Evolutionary conservation across 768 basidiomycete genomes (phyloP).

Genomic region (Tulasnella sp.): DNA sequence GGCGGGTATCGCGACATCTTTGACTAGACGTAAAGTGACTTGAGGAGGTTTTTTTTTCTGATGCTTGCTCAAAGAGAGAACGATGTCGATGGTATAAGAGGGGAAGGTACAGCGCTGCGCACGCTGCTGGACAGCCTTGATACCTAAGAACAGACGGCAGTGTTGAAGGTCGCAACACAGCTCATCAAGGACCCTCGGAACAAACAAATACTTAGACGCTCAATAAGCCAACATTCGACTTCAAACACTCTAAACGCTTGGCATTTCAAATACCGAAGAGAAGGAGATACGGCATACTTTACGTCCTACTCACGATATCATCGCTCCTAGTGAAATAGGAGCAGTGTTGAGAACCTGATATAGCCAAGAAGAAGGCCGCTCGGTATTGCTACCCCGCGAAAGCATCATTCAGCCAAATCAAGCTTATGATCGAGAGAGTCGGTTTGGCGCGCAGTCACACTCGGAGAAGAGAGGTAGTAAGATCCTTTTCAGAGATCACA

Average conservation of each 20-base stretch:
- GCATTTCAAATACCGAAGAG: background rate
- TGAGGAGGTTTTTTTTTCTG: background rate
- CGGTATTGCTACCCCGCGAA: background rate
- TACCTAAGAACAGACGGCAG: background rate
- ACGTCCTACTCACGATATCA: background rate
- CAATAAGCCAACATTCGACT: background rate
- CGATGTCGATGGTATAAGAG: background rate
- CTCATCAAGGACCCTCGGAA: background rate
- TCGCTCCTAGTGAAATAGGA: no score
- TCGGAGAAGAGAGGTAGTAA: background rate
- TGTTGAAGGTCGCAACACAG: conserved; percentile 8
- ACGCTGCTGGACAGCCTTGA: background rate
- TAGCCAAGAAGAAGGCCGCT: background rate
- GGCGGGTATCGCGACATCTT: conserved; percentile 11
- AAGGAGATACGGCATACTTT: background rate
- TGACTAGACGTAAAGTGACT: background rate
- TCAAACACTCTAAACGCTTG: background rate
- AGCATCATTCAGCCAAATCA: background rate
- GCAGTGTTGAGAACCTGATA: no score
- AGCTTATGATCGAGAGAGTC: no score
- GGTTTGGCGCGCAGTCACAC: background rate
- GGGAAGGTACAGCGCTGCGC: background rate
- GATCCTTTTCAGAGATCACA: background rate
- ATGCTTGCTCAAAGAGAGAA: background rate
- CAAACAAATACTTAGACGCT: conserved; percentile 4